Evolutionary conservation across 2,329 filamentous ascomycete genomes (phyloP), one percentile per base, ranked within the genome.

Genomic region (Metarhizium guizhouense): DNA sequence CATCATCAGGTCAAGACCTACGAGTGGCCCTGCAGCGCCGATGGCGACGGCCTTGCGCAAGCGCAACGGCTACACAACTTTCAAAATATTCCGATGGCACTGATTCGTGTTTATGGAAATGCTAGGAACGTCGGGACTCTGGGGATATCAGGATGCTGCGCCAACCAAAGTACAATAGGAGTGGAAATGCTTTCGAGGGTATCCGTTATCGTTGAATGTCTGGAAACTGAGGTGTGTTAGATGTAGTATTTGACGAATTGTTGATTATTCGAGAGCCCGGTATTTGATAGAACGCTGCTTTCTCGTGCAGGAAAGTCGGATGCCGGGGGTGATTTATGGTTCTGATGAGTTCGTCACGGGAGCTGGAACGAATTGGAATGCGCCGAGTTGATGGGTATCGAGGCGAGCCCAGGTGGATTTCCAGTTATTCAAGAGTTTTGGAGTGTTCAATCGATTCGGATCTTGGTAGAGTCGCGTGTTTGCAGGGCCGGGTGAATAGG

Each of bases 1-100:
- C 45, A 54, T 54, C 18, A 36, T 47, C 47, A 54, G 53, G 34
- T 36, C 53, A 40, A 54, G 53, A 54, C 53, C 45, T 47, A 54
- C 20, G 3, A 34, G 52, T 13, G 53, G 53, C 47, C 53, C 38
- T 50, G 36, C 20, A 20, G 18, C 18, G 42, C 20, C 45, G 25
- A 51, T 18, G 53, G 53, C 47, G 53, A 54, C 25, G 36, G 25
- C 36, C 38, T 29, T 51, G 34, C 10, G 36, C 50, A 43, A 6
- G 18, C 36, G 50, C 36, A 38, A 34, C 16, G 32, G 20, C 34
- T 42, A 4, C 4, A 52, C n/a, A 38, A 40, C 42, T n/a, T 7
- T 43, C n/a, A 4, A 5, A 20, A 8, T 14, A 42, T 30, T 18
- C 20, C 14, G 6, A 48, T 30, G 14, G 10, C 45, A 11, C 45